Base-by-base conservation (phyloP, 148 eudicot genomes). In the Simmondsia chinensis region DNA sequence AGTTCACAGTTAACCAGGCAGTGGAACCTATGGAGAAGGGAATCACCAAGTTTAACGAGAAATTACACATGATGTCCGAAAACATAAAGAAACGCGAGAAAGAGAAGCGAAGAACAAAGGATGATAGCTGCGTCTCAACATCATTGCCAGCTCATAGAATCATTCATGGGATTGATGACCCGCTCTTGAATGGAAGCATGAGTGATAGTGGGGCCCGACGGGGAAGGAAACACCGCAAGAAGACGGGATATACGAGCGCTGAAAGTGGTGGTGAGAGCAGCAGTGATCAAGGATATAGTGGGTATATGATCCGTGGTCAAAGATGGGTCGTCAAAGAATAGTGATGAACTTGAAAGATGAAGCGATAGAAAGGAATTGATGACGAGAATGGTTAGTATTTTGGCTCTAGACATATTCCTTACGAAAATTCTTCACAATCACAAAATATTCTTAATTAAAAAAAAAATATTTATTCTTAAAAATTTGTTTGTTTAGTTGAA, bases 231-330 rank as follows among this genome's bases (percentile, higher is more conserved):
- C 80, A 82, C 33, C 79, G 83, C 5, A 54, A 58, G 39, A 93
- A 75, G 64, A 66, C 89, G 1, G 96, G 96, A 0, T 80, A 82
- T 54, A 67, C 80, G 1, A 93, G 99, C 46, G 83, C 74, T 30
- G 97, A 83, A 64, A 93, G 99, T 55, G 99, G 99, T 10, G 87
- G 89, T n/a, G 99, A 93, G 65, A 93, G 96, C 63, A 86, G 95
- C 61, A 75, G 64, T 43, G 99, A 93, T 51, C 83, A 63, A 51
- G 76, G 57, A 47, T 82, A 63, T 48, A 65, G 83, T 48, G 89
- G 83, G 17, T 74, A 59, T 63, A 69, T 76, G 57, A 61, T 72
- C 40, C 87, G 65, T 51, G 99, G 99, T 31, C 81, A 66, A 16
- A 70, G 99, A 57, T 93, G 99, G 99, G 66, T 86, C 54, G 66